phyloP scores from a whole-genome alignment of 108 stramenopile genomes.

The Nitzschia sp. region DNA sequence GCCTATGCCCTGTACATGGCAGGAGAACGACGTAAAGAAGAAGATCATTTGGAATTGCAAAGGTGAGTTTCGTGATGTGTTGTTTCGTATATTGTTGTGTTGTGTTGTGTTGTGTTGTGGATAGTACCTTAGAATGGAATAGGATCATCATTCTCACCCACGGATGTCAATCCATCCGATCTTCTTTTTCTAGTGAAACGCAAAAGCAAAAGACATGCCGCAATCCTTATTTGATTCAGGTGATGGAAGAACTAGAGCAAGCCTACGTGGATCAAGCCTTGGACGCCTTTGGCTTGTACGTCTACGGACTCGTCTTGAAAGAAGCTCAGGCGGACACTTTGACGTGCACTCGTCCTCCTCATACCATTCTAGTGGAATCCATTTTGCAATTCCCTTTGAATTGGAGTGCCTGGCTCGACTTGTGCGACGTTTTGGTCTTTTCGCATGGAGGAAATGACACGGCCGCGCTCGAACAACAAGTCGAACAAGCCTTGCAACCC shows the following conservation, averaged over 20 bases:
- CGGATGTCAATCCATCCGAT: background rate
- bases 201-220: slow-evolving; percentile 27
- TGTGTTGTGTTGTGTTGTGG: background rate
- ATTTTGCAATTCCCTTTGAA: slow-evolving; percentile 83
- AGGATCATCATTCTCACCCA: slow-evolving; percentile 1
- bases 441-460: slow-evolving; percentile 47
- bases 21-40: slow-evolving; percentile 90
- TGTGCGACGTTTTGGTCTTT: slow-evolving; percentile 57
- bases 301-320: slow-evolving; percentile 65
- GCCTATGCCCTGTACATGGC: slow-evolving; percentile 92
- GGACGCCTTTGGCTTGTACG: slow-evolving; percentile 92
- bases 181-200: slow-evolving; percentile 23
- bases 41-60: slow-evolving; percentile 66
- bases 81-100: background rate
- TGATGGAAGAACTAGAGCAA: slow-evolving; percentile 72
- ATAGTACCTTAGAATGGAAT: too few relatives aligned
- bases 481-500: slow-evolving; percentile 54
- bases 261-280: slow-evolving; percentile 40
- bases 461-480: slow-evolving; percentile 48
- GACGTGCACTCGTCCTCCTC: slow-evolving; percentile 44
- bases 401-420: slow-evolving; percentile 97
- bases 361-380: slow-evolving; percentile 69
- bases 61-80: slow-evolving; percentile 15
- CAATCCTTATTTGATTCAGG: slow-evolving; percentile 61
- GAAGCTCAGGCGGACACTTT: slow-evolving; percentile 30